These are phyloP conservation scores for Fistulina hepatica DNA, from an alignment of 1,284 basidiomycete genomes.

Conservation along the genomic window DNA sequence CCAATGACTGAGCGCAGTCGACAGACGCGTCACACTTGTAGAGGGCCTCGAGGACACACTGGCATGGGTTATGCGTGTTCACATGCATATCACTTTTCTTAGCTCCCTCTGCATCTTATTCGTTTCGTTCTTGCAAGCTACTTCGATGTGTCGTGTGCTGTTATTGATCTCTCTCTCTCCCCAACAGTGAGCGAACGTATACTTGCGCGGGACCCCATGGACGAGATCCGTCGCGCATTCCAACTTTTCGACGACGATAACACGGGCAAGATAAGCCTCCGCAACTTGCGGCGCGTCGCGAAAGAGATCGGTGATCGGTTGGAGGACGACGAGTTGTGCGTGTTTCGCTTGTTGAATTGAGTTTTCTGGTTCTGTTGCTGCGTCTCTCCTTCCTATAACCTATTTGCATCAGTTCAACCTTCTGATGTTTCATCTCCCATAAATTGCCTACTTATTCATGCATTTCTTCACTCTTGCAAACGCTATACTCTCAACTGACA, in stretches of 20 bases:
- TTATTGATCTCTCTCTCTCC: no score
- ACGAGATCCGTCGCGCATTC: slow-evolving; percentile 93
- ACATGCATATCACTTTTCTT: no score
- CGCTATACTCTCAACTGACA: no score
- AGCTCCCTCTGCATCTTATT: no score
- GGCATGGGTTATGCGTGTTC: background rate
- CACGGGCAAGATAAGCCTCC: slow-evolving; percentile 87
- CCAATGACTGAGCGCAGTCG: no score
- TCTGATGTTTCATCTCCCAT: no score
- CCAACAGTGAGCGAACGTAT: slow-evolving; percentile 86
- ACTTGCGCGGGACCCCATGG: slow-evolving; percentile 88
- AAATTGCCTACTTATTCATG: no score
- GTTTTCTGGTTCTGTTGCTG: background rate
- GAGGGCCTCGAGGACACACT: background rate
- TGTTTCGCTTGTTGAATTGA: no score
- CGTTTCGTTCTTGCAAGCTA: no score
- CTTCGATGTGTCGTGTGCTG: no score
- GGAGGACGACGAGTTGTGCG: slow-evolving; percentile 95
- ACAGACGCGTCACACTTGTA: background rate
- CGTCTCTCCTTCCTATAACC: no score
- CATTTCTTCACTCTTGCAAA: slow-evolving; percentile 5
- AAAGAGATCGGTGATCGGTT: slow-evolving; percentile 95
- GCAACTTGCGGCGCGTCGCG: slow-evolving; percentile 88
- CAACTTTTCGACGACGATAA: slow-evolving; percentile 95
- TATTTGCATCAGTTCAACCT: no score